Percentiles rank a stretch among this genome's conserved stretches.
phyloP scores from a whole-genome alignment of 1,139 yeast species.

The Scheffersomyces insectosa region DNA sequence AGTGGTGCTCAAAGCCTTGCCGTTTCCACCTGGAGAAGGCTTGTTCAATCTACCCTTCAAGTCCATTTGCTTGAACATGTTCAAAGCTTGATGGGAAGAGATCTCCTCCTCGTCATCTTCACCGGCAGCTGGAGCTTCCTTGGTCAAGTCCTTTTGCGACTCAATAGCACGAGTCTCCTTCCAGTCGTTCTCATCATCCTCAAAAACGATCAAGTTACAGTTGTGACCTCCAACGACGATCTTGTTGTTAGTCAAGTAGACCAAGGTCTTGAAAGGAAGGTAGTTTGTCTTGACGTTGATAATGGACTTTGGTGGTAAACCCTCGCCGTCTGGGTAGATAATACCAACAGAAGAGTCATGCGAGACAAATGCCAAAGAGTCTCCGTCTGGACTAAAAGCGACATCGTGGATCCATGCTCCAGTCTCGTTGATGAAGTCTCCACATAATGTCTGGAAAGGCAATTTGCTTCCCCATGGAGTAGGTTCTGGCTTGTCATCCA shows the following conservation, averaged over 20 bases:
- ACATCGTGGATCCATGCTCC: slow-evolving; percentile 96
- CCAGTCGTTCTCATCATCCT: slow-evolving; percentile 75
- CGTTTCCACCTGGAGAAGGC: slow-evolving; percentile 32
- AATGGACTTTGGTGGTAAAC: slow-evolving; percentile 47
- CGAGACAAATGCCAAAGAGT: slow-evolving; percentile 74
- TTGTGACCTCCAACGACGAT: slow-evolving; percentile 91
- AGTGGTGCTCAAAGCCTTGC: slow-evolving; percentile 64
- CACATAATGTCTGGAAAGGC: slow-evolving; percentile 93
- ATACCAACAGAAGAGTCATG: slow-evolving; percentile 78
- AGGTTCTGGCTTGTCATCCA: slow-evolving; percentile 81
- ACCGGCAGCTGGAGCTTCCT: slow-evolving; percentile 31
- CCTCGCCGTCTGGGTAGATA: slow-evolving; percentile 76
- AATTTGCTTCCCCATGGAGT: slow-evolving; percentile 92
- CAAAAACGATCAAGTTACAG: slow-evolving; percentile 84
- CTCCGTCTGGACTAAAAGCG: slow-evolving; percentile 78
- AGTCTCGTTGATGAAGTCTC: slow-evolving; percentile 73
- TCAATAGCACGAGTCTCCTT: slow-evolving; percentile 63
- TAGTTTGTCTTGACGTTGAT: slow-evolving; percentile 63
- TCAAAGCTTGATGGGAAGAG: slow-evolving; percentile 78
- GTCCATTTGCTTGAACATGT: slow-evolving; percentile 95
- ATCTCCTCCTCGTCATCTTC: slow-evolving; percentile 59
- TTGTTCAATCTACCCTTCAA: slow-evolving; percentile 78
- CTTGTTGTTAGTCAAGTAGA: slow-evolving; percentile 65
- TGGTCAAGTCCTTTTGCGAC: slow-evolving; percentile 44
- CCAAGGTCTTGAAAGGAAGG: slow-evolving; percentile 77